Evolutionary conservation across 306 rosid genomes (phyloP).

Genomic region (Hippophae rhamnoides): DNA sequence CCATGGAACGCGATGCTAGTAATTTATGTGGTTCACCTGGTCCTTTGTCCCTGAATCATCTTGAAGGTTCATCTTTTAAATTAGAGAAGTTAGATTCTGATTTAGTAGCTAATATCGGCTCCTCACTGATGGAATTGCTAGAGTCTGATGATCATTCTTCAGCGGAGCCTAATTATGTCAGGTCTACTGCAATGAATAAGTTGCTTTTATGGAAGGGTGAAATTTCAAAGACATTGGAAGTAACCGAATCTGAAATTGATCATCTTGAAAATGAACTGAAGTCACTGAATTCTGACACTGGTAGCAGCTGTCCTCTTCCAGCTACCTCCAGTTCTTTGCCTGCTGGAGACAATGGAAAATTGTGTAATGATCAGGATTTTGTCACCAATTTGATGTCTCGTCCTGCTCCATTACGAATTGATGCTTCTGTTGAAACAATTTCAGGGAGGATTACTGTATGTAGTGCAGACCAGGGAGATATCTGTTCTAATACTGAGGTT

Average conservation of each 20-base stretch:
- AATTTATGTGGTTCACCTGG: conserved; percentile 45
- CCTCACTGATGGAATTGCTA: conserved; percentile 51
- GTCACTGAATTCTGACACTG: conserved; percentile 39
- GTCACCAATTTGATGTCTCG: conserved; percentile 28
- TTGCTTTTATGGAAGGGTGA: conserved; percentile 75
- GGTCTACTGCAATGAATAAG: conserved; percentile 58
- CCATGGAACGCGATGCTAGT: conserved; percentile 43
- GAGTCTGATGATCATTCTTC: conserved; percentile 54
- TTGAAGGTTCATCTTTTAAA: conserved; percentile 39
- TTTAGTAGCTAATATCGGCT: conserved; percentile 44
- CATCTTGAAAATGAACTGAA: conserved; percentile 72
- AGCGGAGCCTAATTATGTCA: conserved; percentile 38
- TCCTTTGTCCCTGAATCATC: conserved; percentile 37
- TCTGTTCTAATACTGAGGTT: conserved; percentile 34
- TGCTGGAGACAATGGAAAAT: conserved; percentile 23
- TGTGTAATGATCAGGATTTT: conserved; percentile 29
- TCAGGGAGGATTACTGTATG: conserved; percentile 35
- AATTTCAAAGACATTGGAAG: conserved; percentile 75
- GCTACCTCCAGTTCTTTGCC: conserved; percentile 41
- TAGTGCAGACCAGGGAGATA: conserved; percentile 27
- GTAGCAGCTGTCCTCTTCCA: conserved; percentile 28
- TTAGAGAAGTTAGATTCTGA: conserved; percentile 58
- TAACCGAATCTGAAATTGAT: conserved; percentile 87
- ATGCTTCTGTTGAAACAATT: conserved; percentile 32
- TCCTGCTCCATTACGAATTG: conserved; percentile 40